phyloP scores from a whole-genome alignment of 805 yeast species.

The Candida vaughaniae region DNA sequence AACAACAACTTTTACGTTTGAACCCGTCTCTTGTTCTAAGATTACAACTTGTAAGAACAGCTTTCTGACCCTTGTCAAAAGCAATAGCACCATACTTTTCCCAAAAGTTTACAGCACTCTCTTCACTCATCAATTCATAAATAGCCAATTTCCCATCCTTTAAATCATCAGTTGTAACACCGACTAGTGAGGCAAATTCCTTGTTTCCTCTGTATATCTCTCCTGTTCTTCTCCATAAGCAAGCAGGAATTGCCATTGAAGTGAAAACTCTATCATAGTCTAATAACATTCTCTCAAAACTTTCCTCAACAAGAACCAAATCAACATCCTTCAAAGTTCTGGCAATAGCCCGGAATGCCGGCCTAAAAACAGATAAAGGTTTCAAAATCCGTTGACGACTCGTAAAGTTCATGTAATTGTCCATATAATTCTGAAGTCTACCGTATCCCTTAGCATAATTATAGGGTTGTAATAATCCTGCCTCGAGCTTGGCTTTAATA shows the following conservation, averaged over 20 bases:
- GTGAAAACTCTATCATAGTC: slow-evolving; percentile 95
- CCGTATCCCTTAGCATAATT: slow-evolving; percentile 94
- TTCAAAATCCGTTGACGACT: slow-evolving; percentile 83
- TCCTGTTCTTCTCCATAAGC: slow-evolving; percentile 96
- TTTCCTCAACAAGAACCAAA: slow-evolving; percentile 87
- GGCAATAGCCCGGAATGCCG: slow-evolving; percentile 92
- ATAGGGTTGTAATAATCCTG: slow-evolving; percentile 89
- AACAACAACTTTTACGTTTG: slow-evolving; percentile 81
- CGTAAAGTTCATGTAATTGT: slow-evolving; percentile 80
- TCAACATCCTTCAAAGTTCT: slow-evolving; percentile 87
- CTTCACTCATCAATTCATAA: slow-evolving; percentile 92
- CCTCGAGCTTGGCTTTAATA: slow-evolving; percentile 89
- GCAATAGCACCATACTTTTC: slow-evolving; percentile 96
- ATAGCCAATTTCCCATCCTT: slow-evolving; percentile 91
- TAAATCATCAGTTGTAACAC: slow-evolving; percentile 83
- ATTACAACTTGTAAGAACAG: slow-evolving; percentile 89
- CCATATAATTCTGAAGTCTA: slow-evolving; percentile 86
- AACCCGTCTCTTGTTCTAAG: slow-evolving; percentile 80
- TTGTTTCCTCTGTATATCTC: slow-evolving; percentile 94
- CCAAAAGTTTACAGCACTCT: slow-evolving; percentile 96
- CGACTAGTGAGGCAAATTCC: slow-evolving; percentile 92
- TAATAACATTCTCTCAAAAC: slow-evolving; percentile 87
- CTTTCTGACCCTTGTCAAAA: slow-evolving; percentile 92
- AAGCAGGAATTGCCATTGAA: slow-evolving; percentile 96
- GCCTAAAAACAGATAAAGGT: slow-evolving; percentile 82